phyloP scores from a whole-genome alignment of 306 rosid genomes.

The Lathyrus tuberosus region DNA sequence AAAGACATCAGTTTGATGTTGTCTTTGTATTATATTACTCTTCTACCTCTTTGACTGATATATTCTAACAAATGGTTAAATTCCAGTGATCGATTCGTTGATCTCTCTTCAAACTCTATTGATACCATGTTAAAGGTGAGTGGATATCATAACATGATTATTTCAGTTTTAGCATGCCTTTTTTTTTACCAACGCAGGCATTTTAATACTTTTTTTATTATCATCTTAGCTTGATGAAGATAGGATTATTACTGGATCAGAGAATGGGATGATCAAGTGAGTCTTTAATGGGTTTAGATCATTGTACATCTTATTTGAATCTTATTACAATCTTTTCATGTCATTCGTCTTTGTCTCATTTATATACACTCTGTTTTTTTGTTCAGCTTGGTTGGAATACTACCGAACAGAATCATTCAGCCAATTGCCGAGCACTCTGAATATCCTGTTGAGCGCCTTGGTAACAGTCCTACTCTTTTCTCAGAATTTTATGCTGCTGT shows the following conservation, averaged over 20 bases:
- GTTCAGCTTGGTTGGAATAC: slow-evolving; percentile 75
- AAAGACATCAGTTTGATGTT: slow-evolving; percentile 3
- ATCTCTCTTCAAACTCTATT: slow-evolving; percentile 72
- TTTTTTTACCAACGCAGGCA: slow-evolving; percentile 2
- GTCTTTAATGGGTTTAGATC: slow-evolving; percentile 41
- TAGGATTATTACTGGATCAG: slow-evolving; percentile 84
- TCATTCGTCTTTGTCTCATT: slow-evolving; percentile 10
- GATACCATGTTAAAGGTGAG: slow-evolving; percentile 85
- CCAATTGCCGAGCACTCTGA: slow-evolving; percentile 95
- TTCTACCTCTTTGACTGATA: slow-evolving; percentile 29
- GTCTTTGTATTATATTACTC: slow-evolving; percentile 3
- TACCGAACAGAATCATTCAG: slow-evolving; percentile 86
- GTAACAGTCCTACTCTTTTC: slow-evolving; percentile 48
- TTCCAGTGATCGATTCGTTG: slow-evolving; percentile 83
- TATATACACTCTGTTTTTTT: slow-evolving; percentile 15
- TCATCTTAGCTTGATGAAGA: slow-evolving; percentile 88
- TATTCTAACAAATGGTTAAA: slow-evolving; percentile 40
- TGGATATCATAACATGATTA: slow-evolving; percentile 27
- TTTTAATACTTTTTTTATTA: not conserved
- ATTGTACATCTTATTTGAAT: slow-evolving; percentile 22
- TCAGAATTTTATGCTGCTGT: slow-evolving; percentile 10
- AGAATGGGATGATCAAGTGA: slow-evolving; percentile 94
- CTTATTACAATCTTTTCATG: slow-evolving; percentile 14
- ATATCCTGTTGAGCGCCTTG: slow-evolving; percentile 86
- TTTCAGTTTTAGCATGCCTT: slow-evolving; percentile 17